Base-by-base conservation (phyloP, 2,329 filamentous ascomycete genomes). In the Xylariaceae sp. region DNA sequence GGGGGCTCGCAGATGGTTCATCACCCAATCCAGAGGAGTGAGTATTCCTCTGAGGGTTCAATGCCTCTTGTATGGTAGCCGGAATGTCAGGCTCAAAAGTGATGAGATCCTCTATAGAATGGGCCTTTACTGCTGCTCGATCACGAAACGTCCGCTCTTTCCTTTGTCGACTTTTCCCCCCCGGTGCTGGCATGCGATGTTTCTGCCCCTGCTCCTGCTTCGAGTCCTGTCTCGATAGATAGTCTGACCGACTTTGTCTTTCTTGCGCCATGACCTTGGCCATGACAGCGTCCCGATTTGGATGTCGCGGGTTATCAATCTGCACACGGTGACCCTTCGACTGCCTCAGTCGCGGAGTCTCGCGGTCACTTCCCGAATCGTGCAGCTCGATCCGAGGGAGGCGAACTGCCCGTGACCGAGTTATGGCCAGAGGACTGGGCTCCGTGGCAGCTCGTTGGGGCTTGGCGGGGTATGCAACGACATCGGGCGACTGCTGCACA, bases 11-110 rank as follows among this genome's bases (percentile, higher is more conserved):
- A 33, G 55, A 56, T 3, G 54, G 47, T 26, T 56, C 49, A 27
- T 29, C 50, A 9, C 56, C 47, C 25, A 53, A 55, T 7, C 45
- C 38, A 19, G 55, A 55, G 31, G 55, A 57, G 33, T 56, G 53
- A 3, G 43, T 37, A 7, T 50, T 46, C 33, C 43, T 44, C 11
- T 49, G 42, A 19, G 38, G 27, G 22, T 45, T 39, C 13, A 32
- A 23, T 29, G 44, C 37, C 26, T 45, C 37, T 28, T 38, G 41
- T 8, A 34, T 29, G 12, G 26, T 33, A 29, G 29, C 30, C 15
- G 37, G 35, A 5, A 28, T 22, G 16, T 45, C 40, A 9, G n/a
- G 38, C 13, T 44, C 43, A 15, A 42, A 44, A 13, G 37, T 42
- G 21, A 42, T 40, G 3, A 42, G 33, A 32, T 44, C 41, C 16